These are phyloP conservation scores for Strigomonas culicis DNA, from an alignment of 208 protist species.

Conservation along the genomic window DNA sequence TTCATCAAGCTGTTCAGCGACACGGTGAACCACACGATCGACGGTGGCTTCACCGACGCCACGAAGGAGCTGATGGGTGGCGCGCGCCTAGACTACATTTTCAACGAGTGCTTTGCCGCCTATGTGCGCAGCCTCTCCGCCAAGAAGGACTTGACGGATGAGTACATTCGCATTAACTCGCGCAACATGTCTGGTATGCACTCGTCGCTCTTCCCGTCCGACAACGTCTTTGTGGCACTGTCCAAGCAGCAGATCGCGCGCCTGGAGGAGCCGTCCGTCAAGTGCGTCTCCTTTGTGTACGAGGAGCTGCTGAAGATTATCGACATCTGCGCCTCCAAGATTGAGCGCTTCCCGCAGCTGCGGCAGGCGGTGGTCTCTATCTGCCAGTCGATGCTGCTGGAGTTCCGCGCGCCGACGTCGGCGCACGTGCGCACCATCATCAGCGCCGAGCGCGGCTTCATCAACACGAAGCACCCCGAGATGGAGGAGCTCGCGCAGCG, in stretches of 20 bases:
- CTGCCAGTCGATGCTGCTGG: slow-evolving; percentile 76
- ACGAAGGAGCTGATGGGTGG: slow-evolving; percentile 94
- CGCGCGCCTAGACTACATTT: slow-evolving; percentile 96
- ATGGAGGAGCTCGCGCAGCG: slow-evolving; percentile 83
- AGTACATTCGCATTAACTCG: slow-evolving; percentile 95
- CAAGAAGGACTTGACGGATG: slow-evolving; percentile 89
- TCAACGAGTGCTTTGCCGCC: slow-evolving; percentile 91
- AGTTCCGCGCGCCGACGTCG: slow-evolving; percentile 77
- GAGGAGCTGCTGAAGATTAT: slow-evolving; percentile 96
- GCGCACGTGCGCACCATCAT: slow-evolving; percentile 93
- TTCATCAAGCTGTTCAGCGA: slow-evolving; percentile 89
- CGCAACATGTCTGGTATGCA: slow-evolving; percentile 96
- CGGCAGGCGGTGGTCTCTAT: slow-evolving; percentile 83
- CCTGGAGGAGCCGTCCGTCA: slow-evolving; percentile 93
- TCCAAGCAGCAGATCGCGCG: slow-evolving; percentile 93
- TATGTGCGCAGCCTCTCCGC: slow-evolving; percentile 88
- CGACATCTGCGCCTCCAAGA: slow-evolving; percentile 62
- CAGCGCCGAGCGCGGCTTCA: slow-evolving; percentile 94
- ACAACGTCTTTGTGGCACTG: slow-evolving; percentile 95
- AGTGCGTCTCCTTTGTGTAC: slow-evolving; percentile 95
- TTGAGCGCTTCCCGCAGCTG: slow-evolving; percentile 90
- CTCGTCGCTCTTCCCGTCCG: slow-evolving; percentile 95
- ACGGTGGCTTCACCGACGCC: slow-evolving; percentile 89
- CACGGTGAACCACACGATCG: slow-evolving; percentile 91
- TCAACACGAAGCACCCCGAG: slow-evolving; percentile 94